phyloP scores from a whole-genome alignment of 1,284 basidiomycete species.

The Apiotrichum laibachii region DNA sequence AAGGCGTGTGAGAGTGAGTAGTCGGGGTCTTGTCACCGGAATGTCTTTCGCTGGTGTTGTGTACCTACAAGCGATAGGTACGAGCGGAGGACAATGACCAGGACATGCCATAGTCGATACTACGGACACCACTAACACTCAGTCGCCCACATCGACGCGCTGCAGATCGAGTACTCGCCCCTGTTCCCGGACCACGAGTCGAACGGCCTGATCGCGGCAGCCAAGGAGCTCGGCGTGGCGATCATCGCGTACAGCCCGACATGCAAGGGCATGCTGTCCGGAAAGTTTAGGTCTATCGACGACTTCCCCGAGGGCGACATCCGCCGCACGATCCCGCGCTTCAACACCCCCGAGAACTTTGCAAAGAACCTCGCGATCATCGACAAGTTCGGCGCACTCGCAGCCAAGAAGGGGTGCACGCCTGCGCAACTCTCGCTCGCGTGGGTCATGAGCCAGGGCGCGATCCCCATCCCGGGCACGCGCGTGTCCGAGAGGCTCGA shows the following conservation, averaged over 20 bases:
- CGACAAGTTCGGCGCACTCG: slow-evolving; percentile 34
- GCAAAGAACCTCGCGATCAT: slow-evolving; percentile 43
- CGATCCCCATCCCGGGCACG: slow-evolving; percentile 51
- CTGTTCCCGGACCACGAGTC: slow-evolving; percentile 51
- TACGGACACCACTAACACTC: background rate
- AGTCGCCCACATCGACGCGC: slow-evolving; percentile 51
- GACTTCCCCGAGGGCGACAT: slow-evolving; percentile 43
- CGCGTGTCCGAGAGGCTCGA: slow-evolving; percentile 32
- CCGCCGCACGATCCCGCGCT: slow-evolving; percentile 39
- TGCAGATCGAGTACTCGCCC: slow-evolving; percentile 54
- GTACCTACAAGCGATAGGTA: too few species aligned
- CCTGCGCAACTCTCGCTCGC: slow-evolving; percentile 51
- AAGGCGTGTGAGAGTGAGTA: slow-evolving; percentile 57
- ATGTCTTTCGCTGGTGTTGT: too few species aligned
- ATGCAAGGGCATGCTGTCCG: slow-evolving; percentile 50
- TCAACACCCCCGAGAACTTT: slow-evolving; percentile 41
- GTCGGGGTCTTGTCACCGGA: too few species aligned
- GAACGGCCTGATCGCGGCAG: slow-evolving; percentile 50
- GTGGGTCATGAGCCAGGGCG: slow-evolving; percentile 53
- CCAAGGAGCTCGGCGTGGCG: slow-evolving; percentile 46
- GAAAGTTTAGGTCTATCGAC: slow-evolving; percentile 17
- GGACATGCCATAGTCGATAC: too few species aligned
- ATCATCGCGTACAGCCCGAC: slow-evolving; percentile 51
- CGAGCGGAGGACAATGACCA: too few species aligned
- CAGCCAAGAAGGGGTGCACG: slow-evolving; percentile 42